Base-by-base conservation (phyloP, 371 early-diverging fungal species). In the Dinochytrium kinnereticum region DNA sequence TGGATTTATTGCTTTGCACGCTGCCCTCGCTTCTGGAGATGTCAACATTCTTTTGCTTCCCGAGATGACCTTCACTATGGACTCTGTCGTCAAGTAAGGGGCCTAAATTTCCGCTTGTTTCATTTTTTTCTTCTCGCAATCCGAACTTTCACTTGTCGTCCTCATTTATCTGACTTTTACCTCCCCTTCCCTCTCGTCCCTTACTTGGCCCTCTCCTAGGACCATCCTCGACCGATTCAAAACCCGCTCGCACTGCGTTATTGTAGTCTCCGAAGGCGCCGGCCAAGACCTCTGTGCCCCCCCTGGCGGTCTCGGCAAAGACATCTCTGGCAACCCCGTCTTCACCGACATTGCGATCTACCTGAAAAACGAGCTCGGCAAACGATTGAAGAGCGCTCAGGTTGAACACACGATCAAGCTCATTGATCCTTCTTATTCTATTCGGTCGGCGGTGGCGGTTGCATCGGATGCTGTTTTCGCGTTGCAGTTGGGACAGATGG, bases 381-480 rank as follows among this genome's bases (percentile, higher is more conserved):
- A 73, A 57, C 59, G 71, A 26, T 65, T 81, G n/a, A 73, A 72
- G 53, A 53, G 28, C 38, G 19, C 37, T 1, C 24, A 68, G 37
- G 51, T 81, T 59, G 75, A 77, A 59, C 77, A 71, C 59, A 76
- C 76, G 1, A 76, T 80, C 70, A 81, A 77, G 66, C 73, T 76
- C 53, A 76, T 81, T 55, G 81, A 81, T 30, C 81, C 81, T 13
- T 76, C 76, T 13, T 81, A 81, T 57, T 55, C 74, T 36, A 77
- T 80, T 64, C 67, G 76, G 57, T 59, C 67, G 2, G 71, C 64
- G n/a, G 59, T 64, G 26, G 68, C 70, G 10, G 55, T 59, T 28
- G 53, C 69, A 0, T 70, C 72, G 28, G 76, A 79, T 37, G 75
- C 79, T 21, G 70, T 67, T 1, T 77, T 79, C 26, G 67, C 75